Base-by-base conservation (phyloP, 129 eudicot genomes). In the Chrysanthemum lavandulifolium region DNA sequence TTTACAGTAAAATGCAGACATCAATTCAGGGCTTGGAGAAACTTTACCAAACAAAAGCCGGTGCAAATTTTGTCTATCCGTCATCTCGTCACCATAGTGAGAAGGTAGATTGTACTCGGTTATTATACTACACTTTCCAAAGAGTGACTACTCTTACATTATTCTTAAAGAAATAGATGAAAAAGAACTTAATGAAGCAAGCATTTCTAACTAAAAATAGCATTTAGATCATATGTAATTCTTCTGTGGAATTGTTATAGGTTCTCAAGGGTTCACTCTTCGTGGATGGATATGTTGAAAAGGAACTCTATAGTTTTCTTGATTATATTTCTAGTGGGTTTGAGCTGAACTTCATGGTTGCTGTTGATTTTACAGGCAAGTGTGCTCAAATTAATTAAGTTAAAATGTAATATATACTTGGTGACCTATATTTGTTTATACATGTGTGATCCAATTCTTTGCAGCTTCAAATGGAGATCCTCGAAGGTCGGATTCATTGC, bases 261-360 rank as follows among this genome's bases (percentile, higher is more conserved):
- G 88, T 90, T 79, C 87, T 91, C 62, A 84, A 90, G 75, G 97
- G 99, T 51, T 76, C 83, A 80, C 87, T 95, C 63, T 88, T 79
- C 83, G 99, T 91, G 64, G 96, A 95, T 16, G 69, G 79, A 36
- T 88, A 80, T 76, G 52, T 21, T n/a, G 94, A 91, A 82, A 95
- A 88, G 83, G 79, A 84, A 81, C 61, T 84, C 18, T 72, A 76
- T 75, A 90, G 96, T 78, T 95, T 90, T 78, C 81, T 88, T 72
- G 99, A 90, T 78, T 95, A 90, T 68, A 83, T 95, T 61, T 95
- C 99, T 29, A 88, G 96, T 60, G 99, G 99, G 27, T 95, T 86
- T 71, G 97, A 95, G 74, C 96, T 95, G 33, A 95, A 86, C 84
- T 95, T 90, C 74, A 88, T 95, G 99, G 99, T 95, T 75, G 99